Evolutionary conservation across 306 rosid species (phyloP).

Genomic region (Vicia sativa): DNA sequence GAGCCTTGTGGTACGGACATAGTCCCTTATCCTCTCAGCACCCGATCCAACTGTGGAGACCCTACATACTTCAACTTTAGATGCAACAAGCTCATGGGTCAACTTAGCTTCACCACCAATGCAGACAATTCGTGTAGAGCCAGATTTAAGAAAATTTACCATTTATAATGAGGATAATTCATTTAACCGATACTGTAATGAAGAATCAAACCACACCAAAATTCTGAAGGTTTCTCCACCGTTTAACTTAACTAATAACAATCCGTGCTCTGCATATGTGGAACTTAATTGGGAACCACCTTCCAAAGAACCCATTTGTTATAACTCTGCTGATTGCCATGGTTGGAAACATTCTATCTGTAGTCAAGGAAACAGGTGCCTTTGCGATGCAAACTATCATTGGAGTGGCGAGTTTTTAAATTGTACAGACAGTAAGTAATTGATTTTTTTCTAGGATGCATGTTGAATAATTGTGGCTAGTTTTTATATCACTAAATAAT

Average conservation of each 20-base stretch:
- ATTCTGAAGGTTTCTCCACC: neutral
- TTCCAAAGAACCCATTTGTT: conserved; percentile 40
- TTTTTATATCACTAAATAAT: too few species aligned
- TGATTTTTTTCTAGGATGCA: neutral
- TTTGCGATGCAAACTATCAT: conserved; percentile 24
- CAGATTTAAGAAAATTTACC: neutral
- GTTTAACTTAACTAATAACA: neutral
- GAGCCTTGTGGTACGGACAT: conserved; percentile 46
- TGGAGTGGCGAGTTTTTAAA: conserved; percentile 31
- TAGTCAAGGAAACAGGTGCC: conserved; percentile 31
- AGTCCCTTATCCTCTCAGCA: conserved; percentile 63
- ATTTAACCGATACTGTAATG: neutral
- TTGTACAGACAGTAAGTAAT: conserved; percentile 32
- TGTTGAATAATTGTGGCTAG: neutral
- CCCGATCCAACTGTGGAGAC: conserved; percentile 47
- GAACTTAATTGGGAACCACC: conserved; percentile 40
- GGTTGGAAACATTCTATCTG: conserved; percentile 51
- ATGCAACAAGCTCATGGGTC: conserved; percentile 5
- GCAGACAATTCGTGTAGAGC: neutral
- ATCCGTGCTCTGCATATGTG: neutral
- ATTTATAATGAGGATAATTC: neutral
- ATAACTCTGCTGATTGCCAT: neutral
- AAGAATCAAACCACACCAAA: neutral
- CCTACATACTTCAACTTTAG: conserved; percentile 36
- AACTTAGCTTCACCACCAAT: conserved; percentile 28